These are phyloP conservation scores for Malassezia slooffiae DNA, from an alignment of 1,284 basidiomycete genomes.

Conservation along the genomic window DNA sequence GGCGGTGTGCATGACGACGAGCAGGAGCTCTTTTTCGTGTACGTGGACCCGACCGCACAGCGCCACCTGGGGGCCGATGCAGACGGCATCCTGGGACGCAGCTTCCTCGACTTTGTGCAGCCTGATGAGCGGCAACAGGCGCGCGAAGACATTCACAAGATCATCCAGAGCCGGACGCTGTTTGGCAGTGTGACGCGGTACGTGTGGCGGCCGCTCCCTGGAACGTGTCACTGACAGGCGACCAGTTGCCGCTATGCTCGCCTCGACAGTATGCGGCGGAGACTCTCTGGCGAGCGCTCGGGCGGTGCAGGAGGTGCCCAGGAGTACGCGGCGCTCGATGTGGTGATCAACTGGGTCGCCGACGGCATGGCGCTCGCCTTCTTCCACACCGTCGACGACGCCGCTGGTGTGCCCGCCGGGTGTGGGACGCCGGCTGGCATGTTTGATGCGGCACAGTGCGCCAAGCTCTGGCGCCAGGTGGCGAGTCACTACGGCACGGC, in stretches of 20 bases:
- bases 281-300: slow-evolving; percentile 46
- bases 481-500: neutral
- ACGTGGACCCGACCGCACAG: slow-evolving; percentile 74
- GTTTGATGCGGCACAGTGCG: no score
- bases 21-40: slow-evolving; percentile 45
- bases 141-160: slow-evolving; percentile 58
- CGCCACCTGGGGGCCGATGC: slow-evolving; percentile 65
- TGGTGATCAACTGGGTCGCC: slow-evolving; percentile 88
- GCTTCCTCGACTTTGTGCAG: slow-evolving; percentile 74
- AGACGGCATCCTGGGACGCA: slow-evolving; percentile 59
- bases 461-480: no score
- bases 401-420: slow-evolving; percentile 13
- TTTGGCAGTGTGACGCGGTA: slow-evolving; percentile 85
- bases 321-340: slow-evolving; percentile 69
- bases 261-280: slow-evolving; percentile 48
- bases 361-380: slow-evolving; percentile 85
- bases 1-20: no score
- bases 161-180: slow-evolving; percentile 66
- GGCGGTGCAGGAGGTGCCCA: slow-evolving; percentile 53
- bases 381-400: slow-evolving; percentile 67
- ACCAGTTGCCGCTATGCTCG: slow-evolving; percentile 51
- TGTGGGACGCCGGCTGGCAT: no score
- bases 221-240: no score
- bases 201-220: no score
- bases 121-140: slow-evolving; percentile 61